Base-by-base conservation (phyloP, 441 rosid genomes). In the Populus tomentosa region DNA sequence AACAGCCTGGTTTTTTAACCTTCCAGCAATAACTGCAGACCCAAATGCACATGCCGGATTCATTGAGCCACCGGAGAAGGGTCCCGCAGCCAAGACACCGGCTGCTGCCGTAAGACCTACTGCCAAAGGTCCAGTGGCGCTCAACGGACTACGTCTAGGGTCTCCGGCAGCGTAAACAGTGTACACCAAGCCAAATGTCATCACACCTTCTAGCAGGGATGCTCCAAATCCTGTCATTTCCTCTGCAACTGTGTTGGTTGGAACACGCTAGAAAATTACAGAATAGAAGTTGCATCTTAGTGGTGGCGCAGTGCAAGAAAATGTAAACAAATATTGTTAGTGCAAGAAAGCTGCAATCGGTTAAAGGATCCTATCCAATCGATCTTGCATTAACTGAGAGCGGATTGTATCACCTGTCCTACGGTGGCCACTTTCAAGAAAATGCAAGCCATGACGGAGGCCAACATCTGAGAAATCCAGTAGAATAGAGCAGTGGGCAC, bases 171-270 rank as follows among this genome's bases (percentile, higher is more conserved):
- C 30, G 30, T 28, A 28, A 28, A 28, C 30, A 28, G 30, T 28
- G 30, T 28, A 28, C 90, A 95, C 98, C 71, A 94, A 66, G 10
- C 87, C 91, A 23, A 94, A 94, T 50, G 90, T 84, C 24, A 91
- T 59, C 61, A 90, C 80, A 3, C 95, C 98, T 81, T 95, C 98
- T 6, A 95, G 74, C 66, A 93, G 63, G 0, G 97, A 89, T 65
- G 97, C 97, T 64, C 98, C 99, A 73, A 93, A 93, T 42, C 97
- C 99, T 0, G 98, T 95, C 97, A 93, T 92, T 80, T 91, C 97
- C 26, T 75, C 87, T 16, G 95, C 95, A 33, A 94, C 89, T 59
- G 70, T 67, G 83, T 86, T 89, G 35, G 82, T 83, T 10, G 98
- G 93, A n/a, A 92, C 80, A 59, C 77, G 84, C 98, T 94, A 80